Evolutionary conservation across 2,329 filamentous ascomycete genomes (phyloP).

Genomic region (Colletotrichum sp.): DNA sequence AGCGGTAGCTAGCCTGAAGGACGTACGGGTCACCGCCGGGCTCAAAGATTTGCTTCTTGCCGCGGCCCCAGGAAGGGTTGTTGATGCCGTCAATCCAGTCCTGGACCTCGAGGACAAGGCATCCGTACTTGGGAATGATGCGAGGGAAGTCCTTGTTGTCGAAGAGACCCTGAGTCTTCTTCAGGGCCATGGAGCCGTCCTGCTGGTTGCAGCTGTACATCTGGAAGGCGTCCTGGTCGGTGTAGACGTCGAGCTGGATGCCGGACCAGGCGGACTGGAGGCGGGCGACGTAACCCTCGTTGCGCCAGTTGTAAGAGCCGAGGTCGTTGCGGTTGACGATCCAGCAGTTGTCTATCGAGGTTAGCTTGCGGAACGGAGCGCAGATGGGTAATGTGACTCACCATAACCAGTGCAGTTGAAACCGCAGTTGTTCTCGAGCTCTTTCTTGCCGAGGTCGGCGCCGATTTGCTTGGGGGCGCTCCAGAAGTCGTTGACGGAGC

Average conservation of each 20-base stretch:
- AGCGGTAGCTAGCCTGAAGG: conserved; percentile 65
- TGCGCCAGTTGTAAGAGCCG: conserved; percentile 67
- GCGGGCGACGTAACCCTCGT: conserved; percentile 62
- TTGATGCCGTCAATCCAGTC: conserved; percentile 96
- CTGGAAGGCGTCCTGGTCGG: conserved; percentile 87
- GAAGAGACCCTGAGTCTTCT: conserved; percentile 70
- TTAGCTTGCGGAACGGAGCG: not conserved
- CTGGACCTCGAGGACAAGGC: conserved; percentile 88
- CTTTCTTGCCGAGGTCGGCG: conserved; percentile 65
- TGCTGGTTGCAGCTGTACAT: conserved; percentile 83
- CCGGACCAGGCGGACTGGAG: conserved; percentile 78
- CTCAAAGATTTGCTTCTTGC: conserved; percentile 61
- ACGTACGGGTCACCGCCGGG: conserved; percentile 65
- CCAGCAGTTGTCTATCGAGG: conserved; percentile 65
- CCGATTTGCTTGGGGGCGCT: conserved; percentile 80
- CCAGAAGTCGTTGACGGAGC: conserved; percentile 83
- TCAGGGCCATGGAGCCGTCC: conserved; percentile 73
- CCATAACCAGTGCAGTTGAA: conserved; percentile 85
- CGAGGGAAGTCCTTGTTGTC: conserved; percentile 59
- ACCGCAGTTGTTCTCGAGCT: conserved; percentile 76
- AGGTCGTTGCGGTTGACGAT: conserved; percentile 66
- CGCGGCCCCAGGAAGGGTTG: conserved; percentile 83
- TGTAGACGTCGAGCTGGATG: conserved; percentile 80
- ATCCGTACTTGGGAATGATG: conserved; percentile 77
- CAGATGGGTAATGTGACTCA: conserved; percentile 34